Evolutionary conservation across 176 grass and related monocot species (phyloP), one percentile per base, ranked within the genome.

Genomic region (Zoysia pacifica): DNA sequence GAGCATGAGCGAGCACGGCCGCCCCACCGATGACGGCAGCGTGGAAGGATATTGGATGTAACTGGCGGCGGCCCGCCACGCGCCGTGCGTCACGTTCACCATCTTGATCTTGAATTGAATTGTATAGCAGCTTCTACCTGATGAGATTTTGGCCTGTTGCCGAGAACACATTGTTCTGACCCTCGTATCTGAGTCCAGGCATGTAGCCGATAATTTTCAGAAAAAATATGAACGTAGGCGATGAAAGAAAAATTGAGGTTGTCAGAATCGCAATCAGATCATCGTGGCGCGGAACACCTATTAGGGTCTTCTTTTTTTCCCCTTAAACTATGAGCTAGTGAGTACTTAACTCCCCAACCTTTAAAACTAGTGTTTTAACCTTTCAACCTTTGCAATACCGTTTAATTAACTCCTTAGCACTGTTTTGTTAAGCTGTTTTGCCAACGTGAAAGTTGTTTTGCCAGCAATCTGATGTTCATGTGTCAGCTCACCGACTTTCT

Each of bases 1-100:
- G 36, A 99, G 96, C 83, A 86, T 90, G 82, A 99, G 96, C 65
- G 96, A 99, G 78, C 90, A 93, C 80, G 96, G 92, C 7, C 82
- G 86, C 62, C 90, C 78, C 60, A 87, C 84, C 4, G 76, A 79
- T n/a, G 85, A 87, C 45, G 61, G 83, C 73, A 84, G 85, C 82
- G 55, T 88, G 37, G 80, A 89, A 42, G 70, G 86, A 5, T 43
- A 86, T 80, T 82, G 70, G 65, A 80, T 81, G 73, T 89, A 90
- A 83, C 69, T 61, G 75, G 52, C 65, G 69, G 53, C 45, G 12
- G 6, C 45, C 13, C 35, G 63, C 71, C 3, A 44, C 56, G 2
- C 13, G 75, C 62, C 4, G n/a, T 55, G 28, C 15, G 14, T 51
- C 65, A 41, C 35, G 16, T 65, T 48, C 53, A 43, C 65, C 56